phyloP scores from a whole-genome alignment of 129 eudicot species.

The Calendula officinalis region DNA sequence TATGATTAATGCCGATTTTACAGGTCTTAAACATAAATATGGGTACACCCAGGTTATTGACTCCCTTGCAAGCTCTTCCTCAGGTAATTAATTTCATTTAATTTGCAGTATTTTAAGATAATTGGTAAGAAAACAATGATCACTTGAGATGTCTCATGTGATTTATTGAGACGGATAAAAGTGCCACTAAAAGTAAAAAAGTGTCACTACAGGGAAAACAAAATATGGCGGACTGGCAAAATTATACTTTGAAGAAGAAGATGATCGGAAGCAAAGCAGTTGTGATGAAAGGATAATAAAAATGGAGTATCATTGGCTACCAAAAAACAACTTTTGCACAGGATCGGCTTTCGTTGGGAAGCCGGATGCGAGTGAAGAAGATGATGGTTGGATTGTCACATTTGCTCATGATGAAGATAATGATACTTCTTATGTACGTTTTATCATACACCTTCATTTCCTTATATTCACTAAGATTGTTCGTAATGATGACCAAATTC shows the following conservation, averaged over 20 bases:
- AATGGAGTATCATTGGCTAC: constrained; percentile 41
- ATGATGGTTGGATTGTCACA: constrained; percentile 58
- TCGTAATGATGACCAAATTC: not conserved
- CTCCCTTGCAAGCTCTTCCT: constrained; percentile 26
- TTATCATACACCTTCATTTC: not conserved
- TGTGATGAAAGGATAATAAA: constrained; percentile 15
- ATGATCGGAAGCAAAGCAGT: not conserved
- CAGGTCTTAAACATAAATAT: constrained; percentile 27
- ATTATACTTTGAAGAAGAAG: constrained; percentile 46
- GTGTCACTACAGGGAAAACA: constrained; percentile 22
- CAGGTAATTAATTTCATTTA: constrained; percentile 16
- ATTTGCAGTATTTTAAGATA: too few species aligned
- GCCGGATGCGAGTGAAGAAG: constrained; percentile 33
- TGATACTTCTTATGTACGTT: constrained; percentile 26
- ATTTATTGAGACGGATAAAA: too few species aligned
- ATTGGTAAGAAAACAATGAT: too few species aligned
- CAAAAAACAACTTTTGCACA: constrained; percentile 41
- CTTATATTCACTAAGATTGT: not conserved
- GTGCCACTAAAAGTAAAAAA: too few species aligned
- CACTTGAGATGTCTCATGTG: too few species aligned
- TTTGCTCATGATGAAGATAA: constrained; percentile 49
- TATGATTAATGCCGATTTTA: constrained; percentile 23
- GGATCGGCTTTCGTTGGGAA: constrained; percentile 46
- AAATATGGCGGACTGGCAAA: constrained; percentile 66
- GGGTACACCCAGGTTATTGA: constrained; percentile 28